Evolutionary conservation across 345 rosid species (phyloP), one percentile per base, ranked within the genome.

Genomic region (Lepidium sativum): DNA sequence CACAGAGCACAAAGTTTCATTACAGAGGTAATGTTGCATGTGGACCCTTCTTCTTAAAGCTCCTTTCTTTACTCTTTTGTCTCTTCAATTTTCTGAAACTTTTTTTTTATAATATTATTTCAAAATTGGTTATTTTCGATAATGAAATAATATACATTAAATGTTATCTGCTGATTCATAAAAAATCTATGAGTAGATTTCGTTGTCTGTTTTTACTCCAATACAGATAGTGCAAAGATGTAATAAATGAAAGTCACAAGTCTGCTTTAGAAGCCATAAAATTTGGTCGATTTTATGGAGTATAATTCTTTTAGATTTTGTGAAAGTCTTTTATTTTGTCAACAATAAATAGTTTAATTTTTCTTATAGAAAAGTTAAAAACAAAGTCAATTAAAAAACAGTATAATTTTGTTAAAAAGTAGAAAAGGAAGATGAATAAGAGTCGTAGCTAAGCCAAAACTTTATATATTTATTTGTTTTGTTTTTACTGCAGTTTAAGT

Each of bases 1-100:
- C 90, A 76, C 87, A 63, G 60, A 82, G 83, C 83, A 81, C 85
- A 43, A 79, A 41, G 84, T 53, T 60, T 54, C 65, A 39, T 59
- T 20, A 51, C 62, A 47, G 80, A 59, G 72, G 68, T 59, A 60
- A 73, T 58, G 71, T 60, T 67, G 68, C 68, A 67, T 53, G 77
- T 73, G 77, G 77, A 57, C 77, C 77, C 27, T 60, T 60, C 72
- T 67, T 32, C 42, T 52, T 53, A 73, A 52, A 67, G 68, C 68
- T 66, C 68, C 67, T 67, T 73, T 67, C 59, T 66, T 66, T 13
- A 59, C 72, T 73, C 72, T 60, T 73, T 61, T 72, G 76, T 72
- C 77, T 67, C 68, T 44, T 39, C 2, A 23, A 27, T 14, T 42
- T 53, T 66, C 23, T 12, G 4, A 8, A 32, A 34, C 10, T 14